Evolutionary conservation across 441 rosid species (phyloP).

Genomic region (Breynia disticha): DNA sequence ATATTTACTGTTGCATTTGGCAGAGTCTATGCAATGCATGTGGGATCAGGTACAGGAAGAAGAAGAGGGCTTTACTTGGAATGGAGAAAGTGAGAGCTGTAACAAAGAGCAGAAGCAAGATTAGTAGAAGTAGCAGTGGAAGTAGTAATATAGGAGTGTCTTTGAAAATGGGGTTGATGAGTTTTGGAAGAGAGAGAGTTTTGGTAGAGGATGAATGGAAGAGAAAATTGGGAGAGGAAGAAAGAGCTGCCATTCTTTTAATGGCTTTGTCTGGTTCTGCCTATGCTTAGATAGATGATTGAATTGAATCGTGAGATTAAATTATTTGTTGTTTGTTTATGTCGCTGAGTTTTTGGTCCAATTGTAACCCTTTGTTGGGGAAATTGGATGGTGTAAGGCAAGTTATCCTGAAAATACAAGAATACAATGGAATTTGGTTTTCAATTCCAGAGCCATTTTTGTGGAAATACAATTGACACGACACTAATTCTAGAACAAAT

Average conservation of each 20-base stretch:
- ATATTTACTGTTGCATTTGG: background rate
- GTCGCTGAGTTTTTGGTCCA: no score
- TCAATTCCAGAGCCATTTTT: no score
- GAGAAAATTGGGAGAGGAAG: conserved; percentile 73
- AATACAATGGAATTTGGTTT: no score
- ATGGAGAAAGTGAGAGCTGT: conserved; percentile 20
- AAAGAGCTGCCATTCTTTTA: conserved; percentile 74
- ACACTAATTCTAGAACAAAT: no score
- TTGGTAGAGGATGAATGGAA: conserved; percentile 34
- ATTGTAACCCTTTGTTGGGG: no score
- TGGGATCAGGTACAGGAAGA: conserved; percentile 71
- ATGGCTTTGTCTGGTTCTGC: conserved; percentile 82
- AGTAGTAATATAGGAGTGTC: conserved; percentile 24
- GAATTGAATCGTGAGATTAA: no score
- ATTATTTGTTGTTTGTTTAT: no score
- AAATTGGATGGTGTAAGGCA: no score
- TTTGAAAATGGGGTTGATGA: conserved; percentile 32
- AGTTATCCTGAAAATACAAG: no score
- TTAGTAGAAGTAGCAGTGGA: conserved; percentile 4
- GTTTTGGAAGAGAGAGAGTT: conserved; percentile 34
- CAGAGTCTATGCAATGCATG: conserved; percentile 95
- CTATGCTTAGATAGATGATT: conserved; percentile 23
- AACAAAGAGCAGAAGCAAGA: conserved; percentile 29
- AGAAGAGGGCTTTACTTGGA: conserved; percentile 37
- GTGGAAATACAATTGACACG: no score